Base-by-base conservation (phyloP, 225 moss, liverwort and hornwort genomes). In the Climacium dendroides region DNA sequence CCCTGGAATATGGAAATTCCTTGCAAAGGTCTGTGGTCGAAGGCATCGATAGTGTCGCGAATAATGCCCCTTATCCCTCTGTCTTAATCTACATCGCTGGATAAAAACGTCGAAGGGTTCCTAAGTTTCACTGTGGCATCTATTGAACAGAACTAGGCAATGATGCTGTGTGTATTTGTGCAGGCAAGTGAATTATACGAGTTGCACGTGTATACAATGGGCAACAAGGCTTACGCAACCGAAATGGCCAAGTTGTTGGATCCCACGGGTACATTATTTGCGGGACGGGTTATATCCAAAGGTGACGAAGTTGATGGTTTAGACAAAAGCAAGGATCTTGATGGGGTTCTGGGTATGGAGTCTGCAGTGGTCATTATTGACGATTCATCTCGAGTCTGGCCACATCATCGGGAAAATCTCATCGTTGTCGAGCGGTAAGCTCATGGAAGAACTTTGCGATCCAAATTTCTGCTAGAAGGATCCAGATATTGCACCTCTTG, bases 1-100 rank as follows among this genome's bases (percentile, higher is more conserved):
- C 39, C 99, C 99, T 83, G 99, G 99, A 89, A 99, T 99, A 87
- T 99, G 99, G 99, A 99, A 96, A 67, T 99, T 99, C 80, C 99
- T 99, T 81, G 99, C 96, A 52, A 94, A 95, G 95, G 98, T 99
- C 89, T 87, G 95, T 90, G 64, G 20, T 66, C 9, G 29, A 93
- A n/a, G 59, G 85, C 72, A 66, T 87, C 43, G 74, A 78, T 60
- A 63, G 80, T 48, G 76, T 84, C 82, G 81, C 50, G 70, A 63
- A 80, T 45, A 65, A 52, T 74, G 48, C 76, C 76, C 30, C 66
- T 52, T 82, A 50, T 50, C 58, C 43, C 43, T 82, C 50, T 78
- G 15, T 80, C 86, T 67, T 66, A 41, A 22, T 48, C 48, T 77
- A 67, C 66, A 59, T 74, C 52, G 43, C 28, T 85, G 55, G 32